phyloP scores from a whole-genome alignment of 495 filamentous ascomycete species.

The Pseudomonodictys pantanalensis region DNA sequence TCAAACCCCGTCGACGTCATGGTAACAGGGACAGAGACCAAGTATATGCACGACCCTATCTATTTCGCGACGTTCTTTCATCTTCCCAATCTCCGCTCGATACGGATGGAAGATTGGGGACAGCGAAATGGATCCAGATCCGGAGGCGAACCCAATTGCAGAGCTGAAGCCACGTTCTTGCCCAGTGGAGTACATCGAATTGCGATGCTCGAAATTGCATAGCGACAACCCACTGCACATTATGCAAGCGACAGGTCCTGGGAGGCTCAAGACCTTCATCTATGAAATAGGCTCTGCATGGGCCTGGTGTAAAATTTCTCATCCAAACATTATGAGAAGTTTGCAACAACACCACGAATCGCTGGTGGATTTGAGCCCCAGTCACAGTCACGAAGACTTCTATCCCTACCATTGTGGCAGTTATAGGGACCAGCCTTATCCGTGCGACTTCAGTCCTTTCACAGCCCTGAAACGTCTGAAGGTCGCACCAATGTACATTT shows the following conservation, averaged over 20 bases:
- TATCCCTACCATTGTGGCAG: slow-evolving; percentile 5
- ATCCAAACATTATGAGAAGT: background rate
- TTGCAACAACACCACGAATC: background rate
- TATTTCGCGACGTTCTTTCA: background rate
- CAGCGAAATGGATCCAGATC: background rate
- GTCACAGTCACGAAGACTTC: slow-evolving; percentile 8
- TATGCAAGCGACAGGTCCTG: background rate
- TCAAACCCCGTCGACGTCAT: background rate
- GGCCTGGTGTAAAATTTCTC: background rate
- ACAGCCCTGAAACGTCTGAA: background rate
- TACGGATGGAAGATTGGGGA: background rate
- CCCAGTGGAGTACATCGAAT: slow-evolving; percentile 1
- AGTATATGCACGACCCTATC: background rate
- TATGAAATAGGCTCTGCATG: slow-evolving; percentile 4
- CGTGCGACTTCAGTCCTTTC: background rate
- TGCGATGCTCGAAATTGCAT: background rate
- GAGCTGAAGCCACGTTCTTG: background rate
- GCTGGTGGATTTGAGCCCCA: background rate
- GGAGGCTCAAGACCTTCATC: background rate
- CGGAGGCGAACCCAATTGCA: background rate
- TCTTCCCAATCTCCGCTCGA: background rate
- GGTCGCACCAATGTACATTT: slow-evolving; percentile 3
- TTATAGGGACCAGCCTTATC: background rate
- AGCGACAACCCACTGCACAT: background rate
- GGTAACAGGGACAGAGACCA: background rate